Evolutionary conservation across 2,329 filamentous ascomycete genomes (phyloP).

Genomic region (Cercospora sesami): DNA sequence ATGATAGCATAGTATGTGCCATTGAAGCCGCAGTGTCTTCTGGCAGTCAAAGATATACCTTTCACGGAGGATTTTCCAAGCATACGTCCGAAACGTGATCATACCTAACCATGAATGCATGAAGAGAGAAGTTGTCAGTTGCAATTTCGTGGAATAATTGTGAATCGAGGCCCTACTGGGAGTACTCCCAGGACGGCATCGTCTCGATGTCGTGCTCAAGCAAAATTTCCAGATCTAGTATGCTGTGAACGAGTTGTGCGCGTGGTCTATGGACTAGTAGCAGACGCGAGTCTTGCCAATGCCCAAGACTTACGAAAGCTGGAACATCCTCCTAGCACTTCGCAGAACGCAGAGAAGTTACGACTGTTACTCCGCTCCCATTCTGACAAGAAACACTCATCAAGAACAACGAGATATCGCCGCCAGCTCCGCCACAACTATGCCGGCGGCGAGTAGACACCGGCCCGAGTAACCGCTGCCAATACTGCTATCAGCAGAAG

Average conservation of each 20-base stretch:
- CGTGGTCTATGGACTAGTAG: background rate
- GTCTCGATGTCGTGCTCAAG: background rate
- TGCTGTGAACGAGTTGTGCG: background rate
- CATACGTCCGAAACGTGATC: background rate
- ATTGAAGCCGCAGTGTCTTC: background rate
- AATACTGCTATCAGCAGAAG: background rate
- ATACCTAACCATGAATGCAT: background rate
- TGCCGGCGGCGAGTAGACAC: background rate
- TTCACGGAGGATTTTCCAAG: background rate
- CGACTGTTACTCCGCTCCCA: background rate
- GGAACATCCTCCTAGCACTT: background rate
- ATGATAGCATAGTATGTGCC: background rate
- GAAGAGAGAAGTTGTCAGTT: background rate
- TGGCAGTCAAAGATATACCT: background rate
- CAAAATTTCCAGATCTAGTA: background rate
- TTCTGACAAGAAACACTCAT: background rate
- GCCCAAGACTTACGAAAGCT: background rate
- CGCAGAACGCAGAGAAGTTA: background rate
- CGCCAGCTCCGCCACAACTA: background rate
- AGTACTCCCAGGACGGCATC: background rate
- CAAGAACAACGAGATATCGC: background rate
- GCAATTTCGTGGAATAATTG: background rate
- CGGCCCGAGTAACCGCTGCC: conserved; percentile 4
- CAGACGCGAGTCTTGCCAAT: background rate
- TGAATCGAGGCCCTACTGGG: background rate